Percentiles rank a stretch among this genome's conserved stretches.
These are phyloP conservation scores for Plantago major DNA, from an alignment of 257 asterid genomes.

Conservation along the genomic window DNA sequence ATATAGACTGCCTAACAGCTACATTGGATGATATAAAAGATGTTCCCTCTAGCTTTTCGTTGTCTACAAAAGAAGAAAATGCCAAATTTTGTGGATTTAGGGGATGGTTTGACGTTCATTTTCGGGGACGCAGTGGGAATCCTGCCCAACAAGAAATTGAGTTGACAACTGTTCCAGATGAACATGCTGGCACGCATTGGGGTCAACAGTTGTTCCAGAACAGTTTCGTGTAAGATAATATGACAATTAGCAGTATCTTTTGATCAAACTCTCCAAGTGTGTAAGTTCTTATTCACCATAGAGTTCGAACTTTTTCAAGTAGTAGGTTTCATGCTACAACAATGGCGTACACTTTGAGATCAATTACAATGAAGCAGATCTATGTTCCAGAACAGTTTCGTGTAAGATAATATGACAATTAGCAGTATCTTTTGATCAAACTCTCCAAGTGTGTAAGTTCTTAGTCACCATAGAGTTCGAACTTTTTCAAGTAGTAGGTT, in stretches of 20 bases:
- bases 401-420: constrained; percentile 4
- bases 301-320: too few species aligned
- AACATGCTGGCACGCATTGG: constrained; percentile 78
- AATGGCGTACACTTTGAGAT: too few species aligned
- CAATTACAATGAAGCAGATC: neutral
- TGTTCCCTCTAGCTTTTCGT: constrained; percentile 52
- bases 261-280: neutral
- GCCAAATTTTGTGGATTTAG: constrained; percentile 76
- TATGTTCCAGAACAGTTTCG: neutral
- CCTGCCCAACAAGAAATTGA: constrained; percentile 75
- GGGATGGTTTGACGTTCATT: constrained; percentile 99
- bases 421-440: neutral
- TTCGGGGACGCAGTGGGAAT: constrained; percentile 68
- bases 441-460: too few species aligned
- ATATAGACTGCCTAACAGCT: constrained; percentile 73
- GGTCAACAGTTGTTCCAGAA: constrained; percentile 68
- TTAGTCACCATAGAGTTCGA: too few species aligned
- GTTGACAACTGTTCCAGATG: constrained; percentile 81
- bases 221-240: constrained; percentile 4
- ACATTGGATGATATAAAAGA: constrained; percentile 52
- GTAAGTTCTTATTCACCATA: too few species aligned
- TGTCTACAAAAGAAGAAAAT: constrained; percentile 56
- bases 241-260: neutral
- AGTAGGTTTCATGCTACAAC: too few species aligned
- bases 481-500: too few species aligned